A percentile compares a stretch with the other conserved stretches of the same genome.
These are phyloP conservation scores for Glycine latifolia DNA, from an alignment of 306 rosid genomes.

Conservation along the genomic window DNA sequence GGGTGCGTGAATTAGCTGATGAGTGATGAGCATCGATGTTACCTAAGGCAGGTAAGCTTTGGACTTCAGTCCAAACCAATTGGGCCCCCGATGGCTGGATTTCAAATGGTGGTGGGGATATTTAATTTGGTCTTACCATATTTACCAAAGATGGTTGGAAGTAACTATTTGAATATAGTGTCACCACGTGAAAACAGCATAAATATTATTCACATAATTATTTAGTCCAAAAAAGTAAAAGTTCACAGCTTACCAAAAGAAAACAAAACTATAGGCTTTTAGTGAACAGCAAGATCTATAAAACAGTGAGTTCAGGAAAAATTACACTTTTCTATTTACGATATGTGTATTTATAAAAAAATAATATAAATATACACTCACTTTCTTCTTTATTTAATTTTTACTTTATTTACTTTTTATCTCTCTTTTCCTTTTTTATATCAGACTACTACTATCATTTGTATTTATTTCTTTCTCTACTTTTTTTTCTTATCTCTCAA, in stretches of 20 bases:
- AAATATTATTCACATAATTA: not conserved
- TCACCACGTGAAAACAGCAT: not conserved
- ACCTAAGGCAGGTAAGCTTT: too few relatives aligned
- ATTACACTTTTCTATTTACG: not conserved
- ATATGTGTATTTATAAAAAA: not conserved
- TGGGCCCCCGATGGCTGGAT: not conserved
- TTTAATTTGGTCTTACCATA: not conserved
- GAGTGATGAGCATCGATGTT: too few relatives aligned
- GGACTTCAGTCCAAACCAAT: not conserved
- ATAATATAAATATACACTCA: not conserved
- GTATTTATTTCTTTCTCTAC: too few relatives aligned
- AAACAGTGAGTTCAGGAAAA: not conserved
- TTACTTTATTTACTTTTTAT: not conserved
- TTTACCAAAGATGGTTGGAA: not conserved
- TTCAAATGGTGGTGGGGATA: not conserved
- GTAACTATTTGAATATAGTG: not conserved
- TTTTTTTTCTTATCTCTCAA: too few relatives aligned
- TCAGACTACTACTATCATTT: not conserved
- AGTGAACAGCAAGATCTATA: not conserved
- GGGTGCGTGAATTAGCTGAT: too few relatives aligned
- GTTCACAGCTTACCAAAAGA: not conserved
- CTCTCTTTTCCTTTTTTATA: not conserved
- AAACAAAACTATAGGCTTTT: not conserved
- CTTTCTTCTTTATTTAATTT: not conserved
- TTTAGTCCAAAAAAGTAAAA: slow-evolving; percentile 4